Conservation (phyloP, 2,329 filamentous ascomycete genomes). For the Acrocalymma vagum region DNA sequence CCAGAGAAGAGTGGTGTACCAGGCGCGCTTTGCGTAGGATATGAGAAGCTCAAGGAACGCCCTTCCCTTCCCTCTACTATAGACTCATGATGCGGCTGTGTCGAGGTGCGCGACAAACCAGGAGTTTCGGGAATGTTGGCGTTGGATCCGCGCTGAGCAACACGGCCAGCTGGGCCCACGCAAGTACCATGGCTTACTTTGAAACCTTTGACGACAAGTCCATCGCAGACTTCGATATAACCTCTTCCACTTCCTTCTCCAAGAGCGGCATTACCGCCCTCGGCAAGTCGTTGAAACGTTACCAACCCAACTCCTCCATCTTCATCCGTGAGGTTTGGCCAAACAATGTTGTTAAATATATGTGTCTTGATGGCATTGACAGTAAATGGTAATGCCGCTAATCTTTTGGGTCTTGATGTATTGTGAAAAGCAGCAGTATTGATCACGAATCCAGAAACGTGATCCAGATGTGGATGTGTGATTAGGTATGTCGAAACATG, state of each 20-base stretch:
- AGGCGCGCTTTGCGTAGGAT: conserved; percentile 42
- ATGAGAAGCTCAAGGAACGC: conserved; percentile 44
- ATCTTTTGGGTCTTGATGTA: conserved; percentile 77
- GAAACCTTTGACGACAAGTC: conserved; percentile 87
- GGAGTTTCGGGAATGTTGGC: conserved; percentile 49
- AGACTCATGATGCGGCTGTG: conserved; percentile 26
- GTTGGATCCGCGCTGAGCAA: conserved; percentile 56
- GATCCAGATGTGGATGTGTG: conserved; percentile 96
- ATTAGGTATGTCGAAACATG: conserved; percentile 90
- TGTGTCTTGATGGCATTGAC: conserved; percentile 91
- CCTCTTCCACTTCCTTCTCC: conserved; percentile 82
- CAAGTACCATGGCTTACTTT: conserved; percentile 90
- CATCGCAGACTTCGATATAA: conserved; percentile 88
- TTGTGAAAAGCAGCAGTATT: conserved; percentile 90
- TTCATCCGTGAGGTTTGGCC: conserved; percentile 97
- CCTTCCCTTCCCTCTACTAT: conserved; percentile 31
- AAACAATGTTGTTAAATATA: conserved; percentile 97
- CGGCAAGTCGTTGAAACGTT: conserved; percentile 86
- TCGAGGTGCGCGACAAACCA: conserved; percentile 27
- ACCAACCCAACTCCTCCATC: conserved; percentile 93
- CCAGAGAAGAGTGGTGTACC: conserved; percentile 42
- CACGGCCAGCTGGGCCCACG: conserved; percentile 66
- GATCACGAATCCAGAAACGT: conserved; percentile 89
- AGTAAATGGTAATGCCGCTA: conserved; percentile 88
- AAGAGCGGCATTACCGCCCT: conserved; percentile 85